phyloP scores from a whole-genome alignment of 192 early-diverging fungal genomes.

The Coemansia guatemalensis region DNA sequence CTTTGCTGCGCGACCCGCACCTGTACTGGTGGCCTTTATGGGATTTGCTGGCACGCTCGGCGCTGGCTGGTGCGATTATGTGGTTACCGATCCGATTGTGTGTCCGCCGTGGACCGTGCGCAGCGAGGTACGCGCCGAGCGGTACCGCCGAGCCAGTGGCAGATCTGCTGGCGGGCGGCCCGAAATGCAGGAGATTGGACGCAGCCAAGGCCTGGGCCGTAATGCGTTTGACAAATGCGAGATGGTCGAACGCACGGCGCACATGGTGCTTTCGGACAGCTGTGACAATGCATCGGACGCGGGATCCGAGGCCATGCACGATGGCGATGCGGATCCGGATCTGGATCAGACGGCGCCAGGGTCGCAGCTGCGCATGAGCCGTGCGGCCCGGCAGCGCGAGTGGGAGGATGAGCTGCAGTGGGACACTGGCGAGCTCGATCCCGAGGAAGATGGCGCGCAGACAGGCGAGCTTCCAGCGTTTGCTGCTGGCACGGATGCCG shows the following conservation, averaged over 20 bases:
- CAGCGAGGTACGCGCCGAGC: constrained; percentile 56
- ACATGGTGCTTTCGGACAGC: constrained; percentile 12
- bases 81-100: constrained; percentile 74
- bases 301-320: background rate
- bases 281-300: background rate
- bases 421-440: constrained; percentile 54
- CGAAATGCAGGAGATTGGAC: constrained; percentile 34
- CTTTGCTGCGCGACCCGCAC: constrained; percentile 87
- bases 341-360: background rate
- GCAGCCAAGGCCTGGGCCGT: background rate
- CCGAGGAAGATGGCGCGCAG: constrained; percentile 34
- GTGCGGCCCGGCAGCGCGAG: constrained; percentile 26
- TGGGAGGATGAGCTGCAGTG: constrained; percentile 55
- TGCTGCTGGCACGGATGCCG: constrained; percentile 33
- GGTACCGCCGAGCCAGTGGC: constrained; percentile 24
- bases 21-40: constrained; percentile 89
- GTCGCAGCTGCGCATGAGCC: background rate
- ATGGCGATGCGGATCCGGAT: background rate
- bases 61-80: constrained; percentile 80
- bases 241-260: constrained; percentile 24
- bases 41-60: constrained; percentile 93
- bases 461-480: constrained; percentile 51
- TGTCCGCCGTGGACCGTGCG: constrained; percentile 70
- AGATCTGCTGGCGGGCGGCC: background rate
- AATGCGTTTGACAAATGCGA: constrained; percentile 5